These are phyloP conservation scores for Coemansia sp. DNA, from an alignment of 192 early-diverging fungal genomes.

Conservation along the genomic window DNA sequence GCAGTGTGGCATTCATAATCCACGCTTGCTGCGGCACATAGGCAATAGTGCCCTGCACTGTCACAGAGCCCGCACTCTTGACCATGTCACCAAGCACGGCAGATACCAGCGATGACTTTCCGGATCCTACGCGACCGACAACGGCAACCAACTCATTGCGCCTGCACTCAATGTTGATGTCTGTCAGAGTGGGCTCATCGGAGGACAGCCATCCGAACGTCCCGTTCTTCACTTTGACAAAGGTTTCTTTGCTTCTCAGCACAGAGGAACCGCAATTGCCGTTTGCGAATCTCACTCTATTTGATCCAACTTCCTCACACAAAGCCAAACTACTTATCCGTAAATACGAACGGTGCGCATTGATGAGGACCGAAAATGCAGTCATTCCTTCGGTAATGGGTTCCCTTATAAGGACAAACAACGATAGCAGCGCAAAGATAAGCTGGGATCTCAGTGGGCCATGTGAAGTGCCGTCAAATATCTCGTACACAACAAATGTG, in stretches of 20 bases:
- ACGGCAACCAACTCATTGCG: slow-evolving; percentile 59
- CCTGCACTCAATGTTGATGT: slow-evolving; percentile 42
- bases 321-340: slow-evolving; percentile 76
- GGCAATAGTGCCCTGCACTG: slow-evolving; percentile 39
- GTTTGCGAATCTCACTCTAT: slow-evolving; percentile 53
- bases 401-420: slow-evolving; percentile 92
- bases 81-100: slow-evolving; percentile 64
- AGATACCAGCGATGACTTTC: slow-evolving; percentile 64
- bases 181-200: slow-evolving; percentile 25
- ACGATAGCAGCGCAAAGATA: slow-evolving; percentile 83
- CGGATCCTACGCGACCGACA: slow-evolving; percentile 62
- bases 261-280: slow-evolving; percentile 17
- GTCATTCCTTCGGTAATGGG: slow-evolving; percentile 83
- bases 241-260: slow-evolving; percentile 11
- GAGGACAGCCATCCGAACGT: slow-evolving; percentile 58
- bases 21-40: slow-evolving; percentile 65
- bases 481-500: slow-evolving; percentile 76
- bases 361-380: slow-evolving; percentile 71
- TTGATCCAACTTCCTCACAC: slow-evolving; percentile 76
- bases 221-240: slow-evolving; percentile 25
- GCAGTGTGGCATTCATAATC: slow-evolving; percentile 65
- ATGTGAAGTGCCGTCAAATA: slow-evolving; percentile 55
- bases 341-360: slow-evolving; percentile 77
- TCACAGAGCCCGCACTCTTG: slow-evolving; percentile 30
- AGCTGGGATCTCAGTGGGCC: slow-evolving; percentile 62